phyloP scores from a whole-genome alignment of 441 rosid species.

The Capsella rubella region DNA sequence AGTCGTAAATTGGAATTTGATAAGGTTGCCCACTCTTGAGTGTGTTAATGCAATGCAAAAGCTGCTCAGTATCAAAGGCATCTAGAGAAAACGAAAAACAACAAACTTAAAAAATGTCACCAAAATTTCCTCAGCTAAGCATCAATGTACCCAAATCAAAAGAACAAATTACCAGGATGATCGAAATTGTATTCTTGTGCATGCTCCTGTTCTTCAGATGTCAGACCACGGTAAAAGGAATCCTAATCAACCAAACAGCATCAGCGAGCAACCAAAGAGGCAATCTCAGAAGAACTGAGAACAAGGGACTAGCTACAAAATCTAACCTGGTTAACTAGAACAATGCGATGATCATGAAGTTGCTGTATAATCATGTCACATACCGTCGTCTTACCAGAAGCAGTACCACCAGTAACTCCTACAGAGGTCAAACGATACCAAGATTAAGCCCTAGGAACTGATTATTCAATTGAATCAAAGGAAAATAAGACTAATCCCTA shows the following conservation, averaged over 20 bases:
- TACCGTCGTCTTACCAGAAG: conserved; percentile 98
- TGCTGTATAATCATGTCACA: conserved; percentile 99
- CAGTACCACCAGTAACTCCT: conserved; percentile 99
- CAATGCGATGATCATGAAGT: conserved; percentile 98
- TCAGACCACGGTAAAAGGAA: conserved; percentile 95
- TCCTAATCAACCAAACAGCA: conserved; percentile 58
- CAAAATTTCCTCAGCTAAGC: not conserved
- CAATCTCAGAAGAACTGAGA: not conserved
- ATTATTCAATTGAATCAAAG: too few species aligned
- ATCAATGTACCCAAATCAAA: conserved; percentile 18
- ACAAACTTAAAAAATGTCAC: not conserved
- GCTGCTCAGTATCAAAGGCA: conserved; percentile 98
- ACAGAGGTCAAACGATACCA: conserved; percentile 4
- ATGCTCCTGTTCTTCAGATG: conserved; percentile 71
- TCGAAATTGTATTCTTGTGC: conserved; percentile 97
- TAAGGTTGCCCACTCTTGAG: conserved; percentile 77
- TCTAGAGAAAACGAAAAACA: conserved; percentile 49
- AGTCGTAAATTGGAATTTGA: conserved; percentile 94
- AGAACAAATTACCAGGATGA: conserved; percentile 73
- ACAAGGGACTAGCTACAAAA: conserved; percentile 6
- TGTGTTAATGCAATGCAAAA: conserved; percentile 75
- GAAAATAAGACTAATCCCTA: too few species aligned
- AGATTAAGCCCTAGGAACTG: not conserved
- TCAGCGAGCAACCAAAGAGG: not conserved
- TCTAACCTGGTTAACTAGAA: conserved; percentile 88